A percentile compares a stretch with the other conserved stretches of the same genome.
Evolutionary conservation across 148 eudicot species (phyloP).

Genomic region (Spergularia bocconei): DNA sequence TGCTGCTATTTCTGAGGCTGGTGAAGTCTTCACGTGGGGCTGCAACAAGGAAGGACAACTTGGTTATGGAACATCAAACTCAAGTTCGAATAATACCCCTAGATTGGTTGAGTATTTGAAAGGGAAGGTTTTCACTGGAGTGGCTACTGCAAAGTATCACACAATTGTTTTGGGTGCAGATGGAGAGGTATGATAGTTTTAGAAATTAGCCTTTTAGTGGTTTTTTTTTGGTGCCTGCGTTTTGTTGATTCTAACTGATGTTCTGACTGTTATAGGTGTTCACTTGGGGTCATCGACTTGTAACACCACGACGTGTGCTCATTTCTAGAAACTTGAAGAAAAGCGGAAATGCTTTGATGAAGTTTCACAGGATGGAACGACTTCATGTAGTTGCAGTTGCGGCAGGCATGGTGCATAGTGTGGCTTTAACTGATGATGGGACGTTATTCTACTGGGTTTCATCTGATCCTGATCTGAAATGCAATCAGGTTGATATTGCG

Average conservation of each 20-base stretch:
- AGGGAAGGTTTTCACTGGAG: conserved; percentile 69
- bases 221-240: background rate
- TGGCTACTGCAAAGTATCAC: conserved; percentile 82
- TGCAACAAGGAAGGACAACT: conserved; percentile 99
- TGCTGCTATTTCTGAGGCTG: conserved; percentile 83
- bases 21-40: conserved; percentile 98
- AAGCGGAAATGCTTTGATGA: conserved; percentile 56
- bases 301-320: conserved; percentile 82
- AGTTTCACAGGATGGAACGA: conserved; percentile 73
- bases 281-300: conserved; percentile 99
- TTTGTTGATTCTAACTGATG: background rate
- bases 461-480: conserved; percentile 78
- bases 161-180: conserved; percentile 87
- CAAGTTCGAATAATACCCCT: conserved; percentile 87
- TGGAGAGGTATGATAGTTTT: conserved; percentile 72
- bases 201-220: background rate
- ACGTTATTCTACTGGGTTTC: conserved; percentile 91
- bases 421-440: conserved; percentile 88
- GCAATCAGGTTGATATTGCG: conserved; percentile 66
- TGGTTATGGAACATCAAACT: conserved; percentile 99
- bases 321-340: conserved; percentile 75
- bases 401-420: conserved; percentile 88
- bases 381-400: conserved; percentile 79
- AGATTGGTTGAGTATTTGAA: conserved; percentile 87
- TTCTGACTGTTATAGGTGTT: conserved; percentile 57